Evolutionary conservation across 2,329 filamentous ascomycete species (phyloP), one percentile per base, ranked within the genome.

Genomic region (Cadophora gregata): DNA sequence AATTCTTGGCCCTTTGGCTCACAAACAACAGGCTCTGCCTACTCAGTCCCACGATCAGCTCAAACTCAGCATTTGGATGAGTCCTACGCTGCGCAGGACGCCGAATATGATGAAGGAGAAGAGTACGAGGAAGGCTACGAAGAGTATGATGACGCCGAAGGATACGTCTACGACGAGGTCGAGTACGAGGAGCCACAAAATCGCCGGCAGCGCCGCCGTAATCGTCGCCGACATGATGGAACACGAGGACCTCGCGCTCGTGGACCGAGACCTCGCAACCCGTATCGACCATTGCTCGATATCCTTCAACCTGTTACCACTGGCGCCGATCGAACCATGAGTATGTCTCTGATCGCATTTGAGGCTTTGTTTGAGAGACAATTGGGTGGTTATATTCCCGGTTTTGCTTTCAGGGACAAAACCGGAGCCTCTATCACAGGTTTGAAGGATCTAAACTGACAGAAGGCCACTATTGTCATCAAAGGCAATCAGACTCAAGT

Each of bases 381-480:
- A 14, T 4, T 27, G 27, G 58, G 27, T 47, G 38, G 58, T 4
- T 48, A 31, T 48, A n/a, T 25, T 19, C 58, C 58, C 24, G 42
- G 21, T 16, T 47, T 42, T 21, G 38, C 24, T 19, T 47, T 60
- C 38, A 47, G 19, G 14, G 38, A 60, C 8, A 21, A 27, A 21
- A 60, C 58, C 33, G 58, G 58, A 48, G 58, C 58, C 5, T 60
- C 58, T n/a, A 31, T 47, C 25, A 21, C 38, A 27, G 19, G 21
- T 10, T 3, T 60, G 14, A 31, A 45, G 27, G 16, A 10, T 45
- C 14, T 14, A 19, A 25, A 47, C 3, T 16, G 38, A 48, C 12
- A 19, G 4, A 42, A 21, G 2, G 58, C 42, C 1, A 60, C 58
- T 1, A 21, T 60, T 6, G 21, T 47, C 14, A 60, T 60, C 16